Conservation (phyloP, 2,329 filamentous ascomycete genomes). For the Ophiocordyceps polyrhachis-furcata region DNA sequence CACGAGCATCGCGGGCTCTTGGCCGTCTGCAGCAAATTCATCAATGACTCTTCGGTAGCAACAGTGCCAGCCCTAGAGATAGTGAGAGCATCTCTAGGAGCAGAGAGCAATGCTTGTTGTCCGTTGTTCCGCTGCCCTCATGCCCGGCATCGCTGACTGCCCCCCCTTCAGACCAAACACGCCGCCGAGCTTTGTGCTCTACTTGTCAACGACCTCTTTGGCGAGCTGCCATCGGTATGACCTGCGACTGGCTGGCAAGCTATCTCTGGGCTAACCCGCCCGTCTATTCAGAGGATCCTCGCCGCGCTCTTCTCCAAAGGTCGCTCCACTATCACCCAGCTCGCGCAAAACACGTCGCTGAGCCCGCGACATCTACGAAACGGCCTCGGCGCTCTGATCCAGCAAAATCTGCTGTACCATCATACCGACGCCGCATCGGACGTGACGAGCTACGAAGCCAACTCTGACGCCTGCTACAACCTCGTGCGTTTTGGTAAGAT, state of each 20-base stretch:
- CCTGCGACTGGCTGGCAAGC: constrained; percentile 1
- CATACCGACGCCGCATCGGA: constrained; percentile 42
- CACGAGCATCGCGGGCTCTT: neutral
- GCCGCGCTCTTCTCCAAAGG: constrained; percentile 60
- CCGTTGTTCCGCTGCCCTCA: constrained; percentile 13
- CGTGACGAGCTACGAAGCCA: constrained; percentile 65
- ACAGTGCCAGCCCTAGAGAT: constrained; percentile 56
- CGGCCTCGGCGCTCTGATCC: constrained; percentile 67
- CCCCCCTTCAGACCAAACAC: constrained; percentile 41
- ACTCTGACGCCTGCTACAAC: constrained; percentile 62
- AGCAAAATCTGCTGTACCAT: constrained; percentile 73
- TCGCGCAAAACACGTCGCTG: constrained; percentile 56
- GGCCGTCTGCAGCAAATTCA: neutral
- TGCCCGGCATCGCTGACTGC: constrained; percentile 8
- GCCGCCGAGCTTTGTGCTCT: constrained; percentile 78
- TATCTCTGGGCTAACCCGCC: constrained; percentile 10
- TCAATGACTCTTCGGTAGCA: constrained; percentile 53
- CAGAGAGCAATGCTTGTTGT: constrained; percentile 39
- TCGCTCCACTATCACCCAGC: constrained; percentile 49
- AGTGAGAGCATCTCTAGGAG: constrained; percentile 61
- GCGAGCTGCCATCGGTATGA: constrained; percentile 73
- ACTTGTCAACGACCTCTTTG: constrained; percentile 75
- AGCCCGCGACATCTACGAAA: constrained; percentile 59
- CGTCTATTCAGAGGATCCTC: constrained; percentile 54
- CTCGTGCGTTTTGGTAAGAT: constrained; percentile 69